Evolutionary conservation across 192 early-diverging fungal genomes (phyloP).

Genomic region (Powellomyces hirtus): DNA sequence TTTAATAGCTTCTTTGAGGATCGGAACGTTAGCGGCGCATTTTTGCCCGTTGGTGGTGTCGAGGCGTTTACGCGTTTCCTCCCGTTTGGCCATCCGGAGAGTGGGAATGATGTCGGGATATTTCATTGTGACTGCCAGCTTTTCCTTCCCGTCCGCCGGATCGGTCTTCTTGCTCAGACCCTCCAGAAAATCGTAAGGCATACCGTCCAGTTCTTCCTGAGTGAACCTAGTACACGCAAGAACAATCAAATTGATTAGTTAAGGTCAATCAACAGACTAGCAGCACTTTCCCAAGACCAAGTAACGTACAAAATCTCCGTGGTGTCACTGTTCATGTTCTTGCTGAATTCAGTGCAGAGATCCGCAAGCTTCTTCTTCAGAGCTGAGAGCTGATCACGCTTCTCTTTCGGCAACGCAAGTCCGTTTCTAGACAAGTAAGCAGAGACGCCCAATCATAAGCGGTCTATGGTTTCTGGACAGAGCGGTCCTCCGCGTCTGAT

Average conservation of each 20-base stretch:
- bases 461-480: too few species aligned
- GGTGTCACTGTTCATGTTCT: conserved; percentile 66
- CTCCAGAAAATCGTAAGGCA: conserved; percentile 71
- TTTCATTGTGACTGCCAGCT: conserved; percentile 71
- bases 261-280: too few species aligned
- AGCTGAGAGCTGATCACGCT: conserved; percentile 59
- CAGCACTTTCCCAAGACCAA: too few species aligned
- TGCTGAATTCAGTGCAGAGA: conserved; percentile 67
- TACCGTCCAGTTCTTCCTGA: conserved; percentile 65
- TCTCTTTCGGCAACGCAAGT: conserved; percentile 58
- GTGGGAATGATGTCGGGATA: conserved; percentile 53
- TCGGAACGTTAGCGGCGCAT: conserved; percentile 58
- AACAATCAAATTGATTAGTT: too few species aligned
- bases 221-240: too few species aligned
- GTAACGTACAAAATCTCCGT: conserved; percentile 39
- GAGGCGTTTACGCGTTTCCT: conserved; percentile 45
- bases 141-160: conserved; percentile 54
- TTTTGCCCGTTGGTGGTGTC: conserved; percentile 50
- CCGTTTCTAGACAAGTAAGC: conserved; percentile 56
- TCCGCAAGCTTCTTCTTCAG: conserved; percentile 69
- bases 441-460: too few species aligned
- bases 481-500: neutral
- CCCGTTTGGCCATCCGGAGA: conserved; percentile 27
- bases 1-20: conserved; percentile 58
- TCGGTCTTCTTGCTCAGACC: conserved; percentile 49